A percentile compares a stretch with the other conserved stretches of the same genome.
phyloP scores from a whole-genome alignment of 768 basidiomycete species.

The Xerocomus brunneocitrinus region DNA sequence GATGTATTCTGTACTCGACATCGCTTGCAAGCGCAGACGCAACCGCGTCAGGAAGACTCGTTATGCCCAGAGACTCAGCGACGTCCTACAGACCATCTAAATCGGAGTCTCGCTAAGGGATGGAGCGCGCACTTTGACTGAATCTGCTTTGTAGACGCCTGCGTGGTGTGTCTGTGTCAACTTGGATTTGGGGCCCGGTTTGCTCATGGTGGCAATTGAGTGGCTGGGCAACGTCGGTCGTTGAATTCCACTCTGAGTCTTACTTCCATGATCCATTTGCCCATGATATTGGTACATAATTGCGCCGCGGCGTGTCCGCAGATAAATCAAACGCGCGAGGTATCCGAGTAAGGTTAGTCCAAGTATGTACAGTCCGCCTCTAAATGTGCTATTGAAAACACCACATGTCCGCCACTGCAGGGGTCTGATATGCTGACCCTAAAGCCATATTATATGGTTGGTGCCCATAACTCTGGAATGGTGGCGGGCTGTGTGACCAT shows the following conservation, averaged over 20 bases:
- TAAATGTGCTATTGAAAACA: slow-evolving; percentile 5
- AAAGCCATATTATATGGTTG: slow-evolving; percentile 5
- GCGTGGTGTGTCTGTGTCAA: slow-evolving; percentile 46
- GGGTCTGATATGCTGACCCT: not conserved
- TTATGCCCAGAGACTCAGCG: slow-evolving; percentile 81
- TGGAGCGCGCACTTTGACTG: slow-evolving; percentile 48
- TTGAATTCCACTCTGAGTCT: not conserved
- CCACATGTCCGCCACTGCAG: not conserved
- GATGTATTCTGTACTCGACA: slow-evolving; percentile 94
- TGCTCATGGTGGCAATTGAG: slow-evolving; percentile 29
- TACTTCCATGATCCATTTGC: not conserved
- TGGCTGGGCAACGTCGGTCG: not conserved
- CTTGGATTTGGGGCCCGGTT: slow-evolving; percentile 44
- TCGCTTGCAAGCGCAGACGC: slow-evolving; percentile 88
- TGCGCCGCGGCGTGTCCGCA: not conserved
- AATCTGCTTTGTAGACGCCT: slow-evolving; percentile 60
- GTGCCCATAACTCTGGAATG: not conserved
- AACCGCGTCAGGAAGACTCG: slow-evolving; percentile 69
- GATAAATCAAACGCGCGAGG: not conserved
- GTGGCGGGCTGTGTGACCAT: slow-evolving; percentile 8
- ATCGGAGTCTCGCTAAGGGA: slow-evolving; percentile 6
- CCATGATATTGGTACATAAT: not conserved
- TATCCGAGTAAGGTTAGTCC: not conserved
- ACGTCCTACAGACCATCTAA: slow-evolving; percentile 58
- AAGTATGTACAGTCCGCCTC: not conserved